These are phyloP conservation scores for Neocucurbitaria cava DNA, from an alignment of 2,329 filamentous ascomycete genomes.

Conservation along the genomic window DNA sequence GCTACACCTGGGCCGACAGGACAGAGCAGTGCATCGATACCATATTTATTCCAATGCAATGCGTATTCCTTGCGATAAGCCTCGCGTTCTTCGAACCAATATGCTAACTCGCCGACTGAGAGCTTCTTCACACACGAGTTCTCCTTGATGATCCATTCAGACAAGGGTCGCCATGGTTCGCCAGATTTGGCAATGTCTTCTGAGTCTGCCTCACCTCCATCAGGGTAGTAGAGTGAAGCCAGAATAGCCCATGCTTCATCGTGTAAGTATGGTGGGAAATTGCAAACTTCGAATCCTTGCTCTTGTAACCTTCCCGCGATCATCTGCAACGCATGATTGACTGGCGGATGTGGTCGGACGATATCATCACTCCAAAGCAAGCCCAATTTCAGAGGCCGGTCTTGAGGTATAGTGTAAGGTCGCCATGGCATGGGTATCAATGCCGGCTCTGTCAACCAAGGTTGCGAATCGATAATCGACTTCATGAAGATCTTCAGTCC, in stretches of 20 bases:
- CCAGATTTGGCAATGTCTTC: slow-evolving; percentile 60
- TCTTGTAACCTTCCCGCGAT: slow-evolving; percentile 54
- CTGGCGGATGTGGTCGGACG: slow-evolving; percentile 70
- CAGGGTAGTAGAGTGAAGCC: slow-evolving; percentile 57
- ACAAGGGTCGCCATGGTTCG: slow-evolving; percentile 66
- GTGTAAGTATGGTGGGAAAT: slow-evolving; percentile 59
- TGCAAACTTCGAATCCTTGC: slow-evolving; percentile 60
- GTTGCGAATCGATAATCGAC: slow-evolving; percentile 58
- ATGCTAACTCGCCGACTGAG: slow-evolving; percentile 53
- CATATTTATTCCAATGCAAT: slow-evolving; percentile 50
- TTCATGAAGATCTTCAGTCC: slow-evolving; percentile 63
- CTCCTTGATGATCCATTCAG: slow-evolving; percentile 64
- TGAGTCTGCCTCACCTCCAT: slow-evolving; percentile 64
- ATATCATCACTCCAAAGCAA: slow-evolving; percentile 71
- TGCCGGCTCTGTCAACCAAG: slow-evolving; percentile 66
- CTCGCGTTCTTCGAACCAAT: slow-evolving; percentile 52
- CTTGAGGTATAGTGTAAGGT: slow-evolving; percentile 31
- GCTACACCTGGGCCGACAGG: slow-evolving; percentile 64
- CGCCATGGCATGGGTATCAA: slow-evolving; percentile 66
- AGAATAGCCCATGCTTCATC: slow-evolving; percentile 58
- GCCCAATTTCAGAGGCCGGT: slow-evolving; percentile 59
- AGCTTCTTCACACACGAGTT: slow-evolving; percentile 57
- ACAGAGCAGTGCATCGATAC: slow-evolving; percentile 68
- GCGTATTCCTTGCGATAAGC: slow-evolving; percentile 55
- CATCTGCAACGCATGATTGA: slow-evolving; percentile 62